Conservation (phyloP, 2,329 filamentous ascomycete species). For the Arthrobotrys sphaeroides region DNA sequence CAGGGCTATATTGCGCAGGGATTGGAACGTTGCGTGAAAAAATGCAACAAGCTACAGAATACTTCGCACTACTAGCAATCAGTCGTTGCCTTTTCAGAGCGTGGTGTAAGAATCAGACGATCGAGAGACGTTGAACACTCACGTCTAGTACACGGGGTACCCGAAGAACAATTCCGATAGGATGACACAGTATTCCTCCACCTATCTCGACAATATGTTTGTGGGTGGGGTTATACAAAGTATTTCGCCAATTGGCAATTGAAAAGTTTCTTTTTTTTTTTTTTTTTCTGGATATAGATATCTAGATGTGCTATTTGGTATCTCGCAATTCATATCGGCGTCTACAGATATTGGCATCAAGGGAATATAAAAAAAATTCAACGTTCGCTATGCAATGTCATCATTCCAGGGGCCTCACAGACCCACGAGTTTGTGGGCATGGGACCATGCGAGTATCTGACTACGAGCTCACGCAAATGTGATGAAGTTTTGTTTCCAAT, state of each 20-base stretch:
- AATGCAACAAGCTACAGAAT: neutral
- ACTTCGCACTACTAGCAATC: no score
- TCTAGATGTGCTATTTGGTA: neutral
- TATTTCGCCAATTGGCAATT: no score
- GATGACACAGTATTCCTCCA: no score
- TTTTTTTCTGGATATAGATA: neutral
- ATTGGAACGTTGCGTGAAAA: neutral
- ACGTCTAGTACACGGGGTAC: neutral
- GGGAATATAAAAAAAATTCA: neutral
- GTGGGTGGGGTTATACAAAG: no score
- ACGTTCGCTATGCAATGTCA: constrained; percentile 11
- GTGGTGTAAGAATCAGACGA: neutral
- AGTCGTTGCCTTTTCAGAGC: no score
- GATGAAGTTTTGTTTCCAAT: neutral
- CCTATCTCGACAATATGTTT: no score
- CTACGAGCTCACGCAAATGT: neutral
- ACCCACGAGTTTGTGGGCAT: neutral
- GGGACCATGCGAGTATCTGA: neutral
- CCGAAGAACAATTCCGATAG: neutral
- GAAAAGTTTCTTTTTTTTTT: no score
- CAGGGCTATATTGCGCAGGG: neutral
- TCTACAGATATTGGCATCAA: neutral
- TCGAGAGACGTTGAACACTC: neutral
- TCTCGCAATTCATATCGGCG: neutral
- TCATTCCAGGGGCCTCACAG: neutral